Evolutionary conservation across 805 yeast genomes (phyloP).

Genomic region (Pichia paraexigua): DNA sequence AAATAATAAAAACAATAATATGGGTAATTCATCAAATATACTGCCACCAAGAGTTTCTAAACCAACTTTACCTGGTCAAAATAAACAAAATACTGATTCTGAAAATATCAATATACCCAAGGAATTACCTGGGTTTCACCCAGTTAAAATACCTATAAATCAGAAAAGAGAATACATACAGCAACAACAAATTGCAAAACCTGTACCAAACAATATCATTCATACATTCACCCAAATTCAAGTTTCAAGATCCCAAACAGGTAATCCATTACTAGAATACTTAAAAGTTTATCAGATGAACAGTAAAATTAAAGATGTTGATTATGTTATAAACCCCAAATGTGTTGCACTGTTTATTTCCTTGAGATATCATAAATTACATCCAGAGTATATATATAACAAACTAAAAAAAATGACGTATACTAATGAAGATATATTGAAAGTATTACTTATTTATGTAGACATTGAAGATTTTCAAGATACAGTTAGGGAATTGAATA

Average conservation of each 20-base stretch:
- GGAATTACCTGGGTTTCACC: neutral
- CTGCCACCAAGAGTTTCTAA: slow-evolving; percentile 7
- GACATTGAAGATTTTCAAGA: slow-evolving; percentile 56
- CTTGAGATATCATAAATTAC: slow-evolving; percentile 64
- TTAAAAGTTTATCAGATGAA: slow-evolving; percentile 48
- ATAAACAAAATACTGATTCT: neutral
- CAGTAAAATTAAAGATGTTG: slow-evolving; percentile 42
- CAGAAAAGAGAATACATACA: neutral
- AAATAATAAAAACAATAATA: neutral
- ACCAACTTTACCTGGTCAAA: neutral
- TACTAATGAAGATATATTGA: slow-evolving; percentile 17
- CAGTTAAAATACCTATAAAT: neutral
- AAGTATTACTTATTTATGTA: slow-evolving; percentile 54
- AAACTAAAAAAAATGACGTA: slow-evolving; percentile 35
- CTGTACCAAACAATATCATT: neutral
- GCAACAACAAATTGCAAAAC: neutral
- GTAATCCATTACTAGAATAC: slow-evolving; percentile 57
- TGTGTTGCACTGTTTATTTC: slow-evolving; percentile 55
- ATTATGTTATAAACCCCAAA: slow-evolving; percentile 54
- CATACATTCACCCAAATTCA: slow-evolving; percentile 27
- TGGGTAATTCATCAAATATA: too few relatives aligned
- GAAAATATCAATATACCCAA: neutral
- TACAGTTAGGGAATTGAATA: slow-evolving; percentile 37
- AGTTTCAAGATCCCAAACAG: slow-evolving; percentile 61
- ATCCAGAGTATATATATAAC: slow-evolving; percentile 65